Evolutionary conservation across 2,329 filamentous ascomycete species (phyloP), one percentile per base, ranked within the genome.

Genomic region (Colletotrichum navitas): DNA sequence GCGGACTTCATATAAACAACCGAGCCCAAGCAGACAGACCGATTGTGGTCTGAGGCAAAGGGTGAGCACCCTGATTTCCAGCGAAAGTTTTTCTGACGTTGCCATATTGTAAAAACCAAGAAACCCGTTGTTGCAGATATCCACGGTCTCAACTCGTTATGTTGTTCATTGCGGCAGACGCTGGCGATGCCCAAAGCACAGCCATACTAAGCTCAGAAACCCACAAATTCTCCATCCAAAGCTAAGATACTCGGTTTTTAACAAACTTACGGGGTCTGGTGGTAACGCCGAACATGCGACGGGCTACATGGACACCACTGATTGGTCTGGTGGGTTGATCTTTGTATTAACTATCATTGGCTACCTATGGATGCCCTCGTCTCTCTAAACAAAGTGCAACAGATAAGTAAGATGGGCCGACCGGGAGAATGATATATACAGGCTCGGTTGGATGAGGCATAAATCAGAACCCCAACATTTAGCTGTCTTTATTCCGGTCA

Each of bases 201-300:
- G 14, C 36, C 55, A 18, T 26, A 34, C 14, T 34, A 18, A 12
- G 41, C 4, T 45, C 32, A 29, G 26, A 45, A 34, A 60, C 58
- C 55, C 55, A 47, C 21, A 34, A 65, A 43, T 49, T 24, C 21
- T 41, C n/a, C 63, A 49, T 56, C 41, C 56, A 29, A 68, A 56
- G 49, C 29, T 49, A 43, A 43, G 41, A 24, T 24, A 7, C n/a
- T 11, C 45, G 5, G 21, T 47, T 47, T n/a, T 24, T 16, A 32
- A 61, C 43, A 51, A 62, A 56, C 36, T n/a, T 34, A 51, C 21
- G 56, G 36, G 52, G 55, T 54, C 39, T 56, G 47, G n/a, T 24
- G 26, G 52, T 59, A 63, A 52, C 65, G 63, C 65, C 68, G 59
- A 71, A 67, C 24, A 67, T 67, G 49, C 43, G 68, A 71, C 39